A percentile compares a stretch with the other conserved stretches of the same genome.
These are phyloP conservation scores for Sordariomycetes sp. DNA, from an alignment of 2,329 filamentous ascomycete genomes.

Conservation along the genomic window DNA sequence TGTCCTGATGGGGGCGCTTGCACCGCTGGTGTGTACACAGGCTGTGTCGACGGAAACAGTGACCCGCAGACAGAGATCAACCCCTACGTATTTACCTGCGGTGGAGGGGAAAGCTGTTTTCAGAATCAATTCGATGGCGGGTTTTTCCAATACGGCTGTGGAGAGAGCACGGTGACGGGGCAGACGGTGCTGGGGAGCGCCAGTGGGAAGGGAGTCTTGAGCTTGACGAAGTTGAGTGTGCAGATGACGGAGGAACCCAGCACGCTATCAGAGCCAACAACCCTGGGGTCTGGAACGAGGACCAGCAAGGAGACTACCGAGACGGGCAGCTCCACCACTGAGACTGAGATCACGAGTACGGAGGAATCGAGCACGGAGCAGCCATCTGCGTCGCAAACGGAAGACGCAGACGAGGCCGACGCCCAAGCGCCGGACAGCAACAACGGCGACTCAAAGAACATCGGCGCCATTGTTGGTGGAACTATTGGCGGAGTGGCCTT, in stretches of 20 bases:
- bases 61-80: constrained; percentile 39
- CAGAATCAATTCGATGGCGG: constrained; percentile 45
- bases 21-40: constrained; percentile 46
- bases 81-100: constrained; percentile 48
- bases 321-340: not conserved
- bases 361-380: not conserved
- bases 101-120: constrained; percentile 42
- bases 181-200: constrained; percentile 39
- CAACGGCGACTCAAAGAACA: constrained; percentile 19
- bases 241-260: constrained; percentile 28
- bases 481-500: constrained; percentile 41
- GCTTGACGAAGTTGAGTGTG: constrained; percentile 28
- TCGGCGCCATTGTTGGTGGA: constrained; percentile 44
- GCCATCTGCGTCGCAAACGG: constrained; percentile 3
- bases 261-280: constrained; percentile 30
- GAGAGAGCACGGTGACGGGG: constrained; percentile 33
- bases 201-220: constrained; percentile 24
- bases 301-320: not conserved
- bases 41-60: constrained; percentile 44
- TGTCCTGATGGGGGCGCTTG: constrained; percentile 43
- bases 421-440: constrained; percentile 18
- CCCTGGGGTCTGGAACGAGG: constrained; percentile 18
- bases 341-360: no score
- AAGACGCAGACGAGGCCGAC: not conserved
- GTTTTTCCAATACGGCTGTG: constrained; percentile 49